Percentiles rank a stretch among this genome's conserved stretches.
Conservation (phyloP, 148 eudicot genomes). For the Cornus florida region DNA sequence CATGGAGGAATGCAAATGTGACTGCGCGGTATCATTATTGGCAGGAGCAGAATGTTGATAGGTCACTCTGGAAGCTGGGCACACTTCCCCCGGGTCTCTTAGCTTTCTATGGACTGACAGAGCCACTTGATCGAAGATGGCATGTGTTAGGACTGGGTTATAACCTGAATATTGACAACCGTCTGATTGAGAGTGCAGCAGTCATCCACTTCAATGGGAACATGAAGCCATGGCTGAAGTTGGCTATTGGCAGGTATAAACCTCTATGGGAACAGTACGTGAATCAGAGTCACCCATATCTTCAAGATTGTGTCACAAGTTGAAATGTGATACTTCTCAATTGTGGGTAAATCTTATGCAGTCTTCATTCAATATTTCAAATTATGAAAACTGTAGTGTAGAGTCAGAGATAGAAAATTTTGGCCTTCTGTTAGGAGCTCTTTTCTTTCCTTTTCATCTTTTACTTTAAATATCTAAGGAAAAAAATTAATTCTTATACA, state of each 20-base stretch:
- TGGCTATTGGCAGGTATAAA: conserved; percentile 52
- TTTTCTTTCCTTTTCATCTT: conserved; percentile 17
- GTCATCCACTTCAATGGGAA: conserved; percentile 79
- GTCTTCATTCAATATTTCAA: conserved; percentile 15
- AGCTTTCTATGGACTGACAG: conserved; percentile 69
- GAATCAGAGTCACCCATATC: conserved; percentile 52
- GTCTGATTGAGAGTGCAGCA: conserved; percentile 75
- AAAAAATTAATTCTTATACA: conserved; percentile 18
- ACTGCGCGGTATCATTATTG: conserved; percentile 61
- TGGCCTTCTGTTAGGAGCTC: conserved; percentile 31
- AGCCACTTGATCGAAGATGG: conserved; percentile 89
- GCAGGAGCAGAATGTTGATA: conserved; percentile 61
- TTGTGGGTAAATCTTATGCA: conserved; percentile 19
- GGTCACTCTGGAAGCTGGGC: conserved; percentile 66
- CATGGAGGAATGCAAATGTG: conserved; percentile 68
- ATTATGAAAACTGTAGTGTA: conserved; percentile 25
- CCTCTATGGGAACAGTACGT: conserved; percentile 65
- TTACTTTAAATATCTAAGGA: conserved; percentile 20
- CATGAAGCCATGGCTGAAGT: conserved; percentile 80
- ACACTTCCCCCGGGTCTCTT: conserved; percentile 82
- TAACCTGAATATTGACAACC: conserved; percentile 60
- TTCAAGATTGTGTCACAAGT: conserved; percentile 53
- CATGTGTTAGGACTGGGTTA: conserved; percentile 76
- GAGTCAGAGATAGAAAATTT: conserved; percentile 50
- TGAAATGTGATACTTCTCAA: conserved; percentile 25